Evolutionary conservation across 108 stramenopile species (phyloP), one percentile per base, ranked within the genome.

Genomic region (Skeletonema potamos): DNA sequence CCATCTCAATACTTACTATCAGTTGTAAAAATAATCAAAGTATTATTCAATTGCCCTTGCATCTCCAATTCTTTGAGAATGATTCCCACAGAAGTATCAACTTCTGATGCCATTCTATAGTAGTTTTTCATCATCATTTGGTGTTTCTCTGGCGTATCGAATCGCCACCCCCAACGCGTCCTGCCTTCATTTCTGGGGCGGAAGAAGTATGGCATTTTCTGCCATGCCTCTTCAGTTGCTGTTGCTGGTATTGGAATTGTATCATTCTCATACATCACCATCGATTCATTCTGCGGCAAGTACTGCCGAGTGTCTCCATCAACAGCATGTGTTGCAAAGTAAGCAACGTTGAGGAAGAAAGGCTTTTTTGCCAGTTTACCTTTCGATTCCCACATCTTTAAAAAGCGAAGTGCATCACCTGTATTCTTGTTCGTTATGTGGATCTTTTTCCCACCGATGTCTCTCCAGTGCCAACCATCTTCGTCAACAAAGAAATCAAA

Each of bases 41-140:
- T 90, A 29, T 88, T 81, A 54, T 90, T 64, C 44, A 77, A 72
- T 13, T 76, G 30, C 2, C 79, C 82, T 66, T 85, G 77, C n/a
- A 34, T 24, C 30, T 84, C 70, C 26, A 90, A 65, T 44, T 79
- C 76, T 18, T 76, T 71, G 27, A 87, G 77, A 27, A 90, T 64
- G 27, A 86, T 82, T 20, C 74, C 63, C 56, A 62, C 69, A 10
- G 82, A 84, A 6, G 87, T 64, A 65, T 95, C 93, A 2, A 95
- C 89, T 72, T 95, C 89, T 2, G 87, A 82, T 13, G 85, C 88
- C 87, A 95, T 87, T 9, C 89, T 69, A 65, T 90, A 95, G 55
- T 88, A 84, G 65, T 91, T 87, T 73, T 87, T 85, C 91, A 92
- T 89, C 79, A 79, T 77, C 9, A 37, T 56, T 71, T 89, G 87